Evolutionary conservation across 331 rosid species (phyloP).

Genomic region (Saraca asoca): DNA sequence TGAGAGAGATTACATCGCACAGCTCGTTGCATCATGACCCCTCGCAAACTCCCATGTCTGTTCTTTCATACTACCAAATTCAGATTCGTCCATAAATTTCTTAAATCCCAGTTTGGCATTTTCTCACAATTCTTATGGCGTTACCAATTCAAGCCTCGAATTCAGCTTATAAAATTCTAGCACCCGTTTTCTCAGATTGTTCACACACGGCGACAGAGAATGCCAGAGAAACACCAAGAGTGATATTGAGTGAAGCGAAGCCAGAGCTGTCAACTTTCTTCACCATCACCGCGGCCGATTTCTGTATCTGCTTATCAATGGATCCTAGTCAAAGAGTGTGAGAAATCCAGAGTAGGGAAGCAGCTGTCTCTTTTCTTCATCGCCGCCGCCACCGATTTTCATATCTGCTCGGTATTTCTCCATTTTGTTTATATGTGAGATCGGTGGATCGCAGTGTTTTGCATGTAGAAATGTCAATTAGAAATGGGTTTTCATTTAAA

Average conservation of each 20-base stretch:
- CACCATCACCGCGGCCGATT: neutral
- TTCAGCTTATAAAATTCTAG: conserved; percentile 10
- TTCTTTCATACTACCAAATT: no score
- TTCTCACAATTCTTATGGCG: neutral
- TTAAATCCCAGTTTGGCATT: neutral
- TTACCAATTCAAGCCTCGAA: neutral
- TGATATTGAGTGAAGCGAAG: neutral
- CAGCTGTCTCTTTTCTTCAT: no score
- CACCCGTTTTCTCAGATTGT: neutral
- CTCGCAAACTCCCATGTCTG: no score
- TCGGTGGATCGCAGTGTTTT: neutral
- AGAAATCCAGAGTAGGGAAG: no score
- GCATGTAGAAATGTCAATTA: no score
- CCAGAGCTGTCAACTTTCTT: neutral
- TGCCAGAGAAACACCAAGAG: neutral
- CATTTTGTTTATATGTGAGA: neutral
- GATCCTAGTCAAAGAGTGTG: no score
- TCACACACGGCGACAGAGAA: neutral
- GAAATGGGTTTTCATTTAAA: no score
- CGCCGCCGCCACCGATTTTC: neutral
- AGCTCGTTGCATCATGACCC: no score
- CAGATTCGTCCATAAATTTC: neutral
- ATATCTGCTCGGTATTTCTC: neutral
- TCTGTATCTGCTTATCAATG: no score
- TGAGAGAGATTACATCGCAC: no score